Evolutionary conservation across 129 eudicot species (phyloP).

Genomic region (Helianthus tuberosus): DNA sequence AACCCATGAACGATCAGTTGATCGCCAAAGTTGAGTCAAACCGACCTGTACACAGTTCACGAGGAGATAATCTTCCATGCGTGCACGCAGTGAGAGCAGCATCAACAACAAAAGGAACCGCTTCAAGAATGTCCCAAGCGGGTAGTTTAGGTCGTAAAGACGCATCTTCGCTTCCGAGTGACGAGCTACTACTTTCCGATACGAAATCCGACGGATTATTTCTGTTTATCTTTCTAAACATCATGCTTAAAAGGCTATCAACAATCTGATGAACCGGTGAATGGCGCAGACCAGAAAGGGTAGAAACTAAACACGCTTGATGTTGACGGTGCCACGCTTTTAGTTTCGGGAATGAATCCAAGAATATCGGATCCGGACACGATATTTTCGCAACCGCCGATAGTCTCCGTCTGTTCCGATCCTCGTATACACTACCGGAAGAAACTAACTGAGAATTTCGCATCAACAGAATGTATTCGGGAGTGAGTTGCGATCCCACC

Average conservation of each 20-base stretch:
- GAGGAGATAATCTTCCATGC: conserved; percentile 88
- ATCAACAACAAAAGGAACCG: conserved; percentile 94
- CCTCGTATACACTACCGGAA: conserved; percentile 36
- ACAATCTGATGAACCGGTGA: conserved; percentile 91
- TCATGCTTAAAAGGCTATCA: conserved; percentile 73
- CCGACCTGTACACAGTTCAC: conserved; percentile 95
- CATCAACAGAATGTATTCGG: conserved; percentile 75
- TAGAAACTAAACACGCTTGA: conserved; percentile 88
- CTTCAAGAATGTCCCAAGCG: conserved; percentile 98
- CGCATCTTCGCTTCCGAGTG: conserved; percentile 64
- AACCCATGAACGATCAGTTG: no score
- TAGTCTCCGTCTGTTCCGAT: conserved; percentile 62
- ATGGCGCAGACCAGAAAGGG: conserved; percentile 82
- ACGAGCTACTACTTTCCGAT: conserved; percentile 88
- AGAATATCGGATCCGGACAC: conserved; percentile 66
- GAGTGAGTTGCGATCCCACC: conserved; percentile 89
- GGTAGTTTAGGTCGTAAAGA: conserved; percentile 78
- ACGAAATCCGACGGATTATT: conserved; percentile 50
- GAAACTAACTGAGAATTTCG: conserved; percentile 72
- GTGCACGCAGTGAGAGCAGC: conserved; percentile 97
- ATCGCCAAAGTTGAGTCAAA: neutral
- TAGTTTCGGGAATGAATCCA: conserved; percentile 88
- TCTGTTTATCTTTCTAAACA: conserved; percentile 72
- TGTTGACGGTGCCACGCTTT: conserved; percentile 97
- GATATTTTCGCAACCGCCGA: conserved; percentile 58